Base-by-base conservation (phyloP, 2,329 filamentous ascomycete genomes). In the Monilinia aucupariae region DNA sequence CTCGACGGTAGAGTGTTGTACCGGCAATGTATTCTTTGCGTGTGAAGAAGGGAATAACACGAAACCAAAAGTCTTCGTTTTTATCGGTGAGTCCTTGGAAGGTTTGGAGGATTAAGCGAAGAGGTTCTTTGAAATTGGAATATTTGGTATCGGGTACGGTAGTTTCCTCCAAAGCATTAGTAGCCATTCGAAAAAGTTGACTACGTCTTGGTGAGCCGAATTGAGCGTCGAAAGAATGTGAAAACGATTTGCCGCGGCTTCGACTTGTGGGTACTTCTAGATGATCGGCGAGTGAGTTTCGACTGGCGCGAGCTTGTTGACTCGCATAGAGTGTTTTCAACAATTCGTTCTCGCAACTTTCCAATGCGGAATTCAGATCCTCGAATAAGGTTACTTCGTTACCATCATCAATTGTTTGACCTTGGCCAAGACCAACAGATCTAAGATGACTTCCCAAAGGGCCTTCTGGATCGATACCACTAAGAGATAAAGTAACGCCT, bases 41-140 rank as follows among this genome's bases (percentile, higher is more conserved):
- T 47, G 79, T 77, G 72, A 99, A 97, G 77, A 89, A 97, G 0
- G 83, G 79, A 5, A 85, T 85, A 0, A 87, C 87, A 1, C 85
- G 85, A 75, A 92, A 93, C 94, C 94, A 99, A 74, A 97, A 97
- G 75, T 97, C 92, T 75, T 96, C 92, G 72, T 93, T 94, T 74
- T 90, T 86, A 59, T 85, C 80, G 59, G 90, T 96, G 15, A 97
- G 79, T 51, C 91, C 90, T 72, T 94, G 89, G 77, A 99, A 97
- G n/a, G 94, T 91, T 74, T 97, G 93, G 30, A 99, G 82, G 75
- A 99, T 91, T 53, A 99, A 85, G 1, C 91, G 89, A 9, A 97
- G 83, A 0, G 94, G 94, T 73, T 97, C 92, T 68, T 90, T 90
- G 75, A 97, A 96, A 69, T 86, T 85, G 71, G 89, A 86, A 89